Evolutionary conservation across 495 filamentous ascomycete genomes (phyloP).

Genomic region (Chaetomium fimeti): DNA sequence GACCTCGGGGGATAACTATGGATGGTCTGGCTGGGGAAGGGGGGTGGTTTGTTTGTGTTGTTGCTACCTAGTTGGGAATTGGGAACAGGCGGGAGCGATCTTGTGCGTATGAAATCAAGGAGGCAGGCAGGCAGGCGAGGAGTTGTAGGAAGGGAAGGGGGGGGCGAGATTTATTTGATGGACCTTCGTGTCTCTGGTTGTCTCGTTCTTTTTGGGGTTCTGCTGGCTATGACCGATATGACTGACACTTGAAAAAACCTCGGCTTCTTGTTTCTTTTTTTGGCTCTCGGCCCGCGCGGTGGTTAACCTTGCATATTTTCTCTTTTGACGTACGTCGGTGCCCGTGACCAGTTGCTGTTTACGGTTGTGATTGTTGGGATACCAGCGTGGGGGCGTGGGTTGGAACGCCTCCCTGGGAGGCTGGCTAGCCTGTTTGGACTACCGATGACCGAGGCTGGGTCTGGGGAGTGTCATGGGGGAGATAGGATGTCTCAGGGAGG

Average conservation of each 20-base stretch:
- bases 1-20: no score
- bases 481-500: not conserved
- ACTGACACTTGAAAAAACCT: not conserved
- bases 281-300: no score
- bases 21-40: no score
- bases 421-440: constrained; percentile 16
- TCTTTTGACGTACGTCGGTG: no score
- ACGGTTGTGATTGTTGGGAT: not conserved
- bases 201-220: not conserved
- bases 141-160: not conserved
- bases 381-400: constrained; percentile 8
- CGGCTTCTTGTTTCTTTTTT: no score
- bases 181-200: not conserved
- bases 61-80: not conserved
- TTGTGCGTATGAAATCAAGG: not conserved
- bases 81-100: not conserved
- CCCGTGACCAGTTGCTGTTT: not conserved
- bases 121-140: not conserved
- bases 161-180: not conserved
- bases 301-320: no score
- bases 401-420: not conserved
- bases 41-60: no score
- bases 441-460: constrained; percentile 5
- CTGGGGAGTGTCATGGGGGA: not conserved
- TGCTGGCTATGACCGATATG: not conserved